Base-by-base conservation (phyloP, 805 yeast genomes). In the Alloascoidea hylecoeti region DNA sequence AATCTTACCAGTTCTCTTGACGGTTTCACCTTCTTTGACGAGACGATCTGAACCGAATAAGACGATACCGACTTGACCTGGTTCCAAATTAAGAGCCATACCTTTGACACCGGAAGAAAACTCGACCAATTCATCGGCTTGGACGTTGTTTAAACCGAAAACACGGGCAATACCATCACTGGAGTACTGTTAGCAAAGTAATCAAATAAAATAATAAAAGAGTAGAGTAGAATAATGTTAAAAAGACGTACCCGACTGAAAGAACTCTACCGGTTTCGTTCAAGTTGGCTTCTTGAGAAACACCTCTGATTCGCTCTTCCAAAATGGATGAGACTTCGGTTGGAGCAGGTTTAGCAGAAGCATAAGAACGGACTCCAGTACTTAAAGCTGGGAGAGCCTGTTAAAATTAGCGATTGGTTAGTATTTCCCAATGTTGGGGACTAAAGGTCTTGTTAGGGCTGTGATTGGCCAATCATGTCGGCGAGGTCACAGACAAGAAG, bases 101-200 rank as follows among this genome's bases (percentile, higher is more conserved):
- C 98, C 99, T 71, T 88, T 85, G 57, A 89, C 97, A 75, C 99
- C 98, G 44, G 98, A 85, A 45, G 96, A 74, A 74, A 92, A 94
- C 73, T 92, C 98, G 59, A 92, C 96, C 66, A 92, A 78, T 74
- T 92, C 99, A 75, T 92, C 98, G 63, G 98, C 98, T 77, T 89
- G 97, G 69, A 86, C 79, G 78, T 92, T 92, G 92, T 88, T 92
- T 59, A 92, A 75, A 72, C 99, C 99, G 72, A 83, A 92, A 61
- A 92, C 95, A 78, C 97, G 94, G 66, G 98, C 99, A 64, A 92
- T 92, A 92, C 99, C 99, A 70, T 92, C 99, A 82, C 98, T 77
- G 58, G 13, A 36, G 12, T 92, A 92, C 61, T 92, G 78, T 73
- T 92, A 23, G 13, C 9, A 23, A 23, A n/a, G 37, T 18, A 6